Base-by-base conservation (phyloP, 352 stramenopile genomes). In the Saprolegnia parasitica region DNA sequence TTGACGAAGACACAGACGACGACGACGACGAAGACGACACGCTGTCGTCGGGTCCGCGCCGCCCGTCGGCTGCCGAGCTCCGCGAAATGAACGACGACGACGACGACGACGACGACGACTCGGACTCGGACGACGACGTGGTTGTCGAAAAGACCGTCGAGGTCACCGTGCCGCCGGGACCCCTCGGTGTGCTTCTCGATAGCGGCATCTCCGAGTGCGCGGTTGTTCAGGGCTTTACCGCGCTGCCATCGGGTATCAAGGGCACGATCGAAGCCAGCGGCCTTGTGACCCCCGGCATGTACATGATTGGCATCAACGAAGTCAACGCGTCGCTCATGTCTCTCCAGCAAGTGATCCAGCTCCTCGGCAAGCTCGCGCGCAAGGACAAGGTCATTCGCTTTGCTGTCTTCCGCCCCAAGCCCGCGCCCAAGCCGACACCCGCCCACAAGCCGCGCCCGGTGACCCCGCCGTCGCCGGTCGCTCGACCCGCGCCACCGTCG, bases 221-320 rank as follows among this genome's bases (percentile, higher is more conserved):
- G 0, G 83, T 93, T 60, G 83, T 93, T 21, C 83, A 90, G 58
- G 85, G 85, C n/a, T 93, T 93, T 67, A 87, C 80, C 4, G 86
- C 82, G 61, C 56, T 93, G 37, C 71, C 81, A 9, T 80, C 71
- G 20, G 85, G 85, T 26, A 77, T 74, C 16, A 81, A 86, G 55
- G 85, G 85, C 0, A 80, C 83, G 0, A 90, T 93, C 58, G 80
- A 93, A 57, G 61, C 57, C 4, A 76, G 84, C 54, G 85, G 85
- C 24, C 73, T 83, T 49, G 85, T 93, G 50, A 76, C 86, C 9
- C 78, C 81, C 15, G 85, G 85, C 67, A 91, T 91, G 83, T 91
- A 90, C 74, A 91, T 93, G 66, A 89, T 93, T 73, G 86, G 83
- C 72, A 93, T 93, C 74, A 90, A 93, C 74, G 85, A 91, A 62